A percentile compares a stretch with the other conserved stretches of the same genome.
These are phyloP conservation scores for Adiantum capillusveneris DNA, from an alignment of 75 land plant genomes.

Conservation along the genomic window DNA sequence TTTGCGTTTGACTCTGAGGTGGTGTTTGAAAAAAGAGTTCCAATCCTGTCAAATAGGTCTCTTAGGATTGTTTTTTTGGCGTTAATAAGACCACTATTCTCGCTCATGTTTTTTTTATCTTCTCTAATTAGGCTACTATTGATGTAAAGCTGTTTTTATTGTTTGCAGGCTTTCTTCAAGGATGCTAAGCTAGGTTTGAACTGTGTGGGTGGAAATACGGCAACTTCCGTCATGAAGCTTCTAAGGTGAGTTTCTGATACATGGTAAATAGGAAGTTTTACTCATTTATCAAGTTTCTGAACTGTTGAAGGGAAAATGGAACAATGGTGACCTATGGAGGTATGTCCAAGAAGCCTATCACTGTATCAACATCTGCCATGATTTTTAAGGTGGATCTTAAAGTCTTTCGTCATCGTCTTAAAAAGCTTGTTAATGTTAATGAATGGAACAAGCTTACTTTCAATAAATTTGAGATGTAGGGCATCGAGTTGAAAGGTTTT, in stretches of 20 bases:
- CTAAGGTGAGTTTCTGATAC: constrained; percentile 44
- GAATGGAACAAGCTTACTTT: background rate
- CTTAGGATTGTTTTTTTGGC: too few species aligned
- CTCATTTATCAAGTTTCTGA: too few species aligned
- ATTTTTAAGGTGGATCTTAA: constrained; percentile 99
- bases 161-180: constrained; percentile 27
- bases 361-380: constrained; percentile 87
- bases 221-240: constrained; percentile 79
- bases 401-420: too few species aligned
- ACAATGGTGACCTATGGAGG: constrained; percentile 99
- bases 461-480: constrained; percentile 35
- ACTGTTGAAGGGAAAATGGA: constrained; percentile 60
- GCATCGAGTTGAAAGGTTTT: constrained; percentile 70
- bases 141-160: background rate
- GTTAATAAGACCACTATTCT: too few species aligned
- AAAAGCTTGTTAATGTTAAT: too few species aligned
- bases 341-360: constrained; percentile 93
- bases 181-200: constrained; percentile 78
- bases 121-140: too few species aligned
- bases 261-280: too few species aligned
- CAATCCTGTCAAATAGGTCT: too few species aligned
- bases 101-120: too few species aligned
- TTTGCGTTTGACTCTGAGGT: too few species aligned
- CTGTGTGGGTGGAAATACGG: constrained; percentile 94
- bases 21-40: too few species aligned